Percentiles rank a stretch among this genome's conserved stretches.
These are phyloP conservation scores for Cenchrus purpureus DNA, from an alignment of 176 grass and related monocot species.

Conservation along the genomic window DNA sequence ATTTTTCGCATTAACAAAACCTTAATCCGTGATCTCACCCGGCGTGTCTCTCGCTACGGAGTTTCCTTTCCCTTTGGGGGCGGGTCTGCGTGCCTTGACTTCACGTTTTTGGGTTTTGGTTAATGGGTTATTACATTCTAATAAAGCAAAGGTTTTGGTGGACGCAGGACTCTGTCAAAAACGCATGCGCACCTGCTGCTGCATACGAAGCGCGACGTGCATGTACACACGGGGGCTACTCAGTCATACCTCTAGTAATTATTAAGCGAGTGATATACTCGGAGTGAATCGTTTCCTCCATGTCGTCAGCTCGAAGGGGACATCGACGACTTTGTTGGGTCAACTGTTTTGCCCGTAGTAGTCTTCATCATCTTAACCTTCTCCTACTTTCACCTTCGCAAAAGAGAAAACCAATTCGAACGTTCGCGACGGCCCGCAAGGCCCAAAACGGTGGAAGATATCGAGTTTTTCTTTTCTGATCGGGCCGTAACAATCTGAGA, in stretches of 20 bases:
- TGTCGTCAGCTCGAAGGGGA: not conserved
- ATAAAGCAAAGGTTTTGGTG: not conserved
- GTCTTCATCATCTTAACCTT: too few relatives aligned
- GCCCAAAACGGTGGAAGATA: not conserved
- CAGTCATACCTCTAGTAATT: not conserved
- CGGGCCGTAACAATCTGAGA: not conserved
- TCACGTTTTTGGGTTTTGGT: not conserved
- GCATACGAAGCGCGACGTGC: not conserved
- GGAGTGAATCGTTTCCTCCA: not conserved
- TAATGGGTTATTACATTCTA: too few relatives aligned
- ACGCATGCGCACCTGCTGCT: not conserved
- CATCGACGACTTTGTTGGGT: not conserved
- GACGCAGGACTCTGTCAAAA: conserved; percentile 18
- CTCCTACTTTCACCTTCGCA: too few relatives aligned
- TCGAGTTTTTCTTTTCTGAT: not conserved
- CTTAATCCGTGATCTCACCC: too few relatives aligned
- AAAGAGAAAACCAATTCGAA: not conserved
- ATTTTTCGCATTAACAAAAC: not conserved
- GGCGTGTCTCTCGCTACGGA: not conserved
- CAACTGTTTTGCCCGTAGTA: not conserved
- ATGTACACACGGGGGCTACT: conserved; percentile 18
- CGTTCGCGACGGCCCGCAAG: not conserved
- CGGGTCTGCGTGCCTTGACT: not conserved
- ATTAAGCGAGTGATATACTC: not conserved
- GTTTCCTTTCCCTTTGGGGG: not conserved